phyloP scores from a whole-genome alignment of 495 filamentous ascomycete genomes.

The Lindgomyces ingoldianus region DNA sequence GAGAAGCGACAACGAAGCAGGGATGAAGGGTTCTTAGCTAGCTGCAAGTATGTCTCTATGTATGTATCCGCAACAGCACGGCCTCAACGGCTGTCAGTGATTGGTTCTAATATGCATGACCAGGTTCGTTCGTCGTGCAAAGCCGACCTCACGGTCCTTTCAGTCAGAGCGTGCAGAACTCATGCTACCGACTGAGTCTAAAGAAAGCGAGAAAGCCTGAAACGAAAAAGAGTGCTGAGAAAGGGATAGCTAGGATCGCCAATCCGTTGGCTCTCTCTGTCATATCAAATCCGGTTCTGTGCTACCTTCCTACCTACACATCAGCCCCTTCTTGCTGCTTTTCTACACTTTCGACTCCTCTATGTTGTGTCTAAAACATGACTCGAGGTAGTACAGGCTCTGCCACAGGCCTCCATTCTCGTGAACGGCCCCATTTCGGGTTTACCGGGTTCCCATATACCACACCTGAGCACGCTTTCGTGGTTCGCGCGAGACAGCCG shows the following conservation, averaged over 20 bases:
- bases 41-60: constrained; percentile 25
- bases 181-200: too few relatives aligned
- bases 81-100: constrained; percentile 24
- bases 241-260: too few relatives aligned
- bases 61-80: constrained; percentile 1
- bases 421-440: background rate
- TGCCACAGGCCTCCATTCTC: background rate
- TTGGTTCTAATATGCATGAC: constrained; percentile 3
- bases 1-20: constrained; percentile 4
- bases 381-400: background rate
- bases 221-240: too few relatives aligned
- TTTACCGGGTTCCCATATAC: too few relatives aligned
- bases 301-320: too few relatives aligned
- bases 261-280: too few relatives aligned
- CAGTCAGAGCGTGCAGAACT: too few relatives aligned
- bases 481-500: background rate
- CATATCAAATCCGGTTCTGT: too few relatives aligned
- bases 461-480: background rate
- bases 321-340: constrained; percentile 8
- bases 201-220: too few relatives aligned
- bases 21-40: background rate
- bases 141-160: background rate
- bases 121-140: background rate
- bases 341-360: background rate
- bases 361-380: constrained; percentile 20